Percentiles rank a stretch among this genome's conserved stretches.
Evolutionary conservation across 805 yeast species (phyloP).

Genomic region (Wickerhamiella kurtzmanii): DNA sequence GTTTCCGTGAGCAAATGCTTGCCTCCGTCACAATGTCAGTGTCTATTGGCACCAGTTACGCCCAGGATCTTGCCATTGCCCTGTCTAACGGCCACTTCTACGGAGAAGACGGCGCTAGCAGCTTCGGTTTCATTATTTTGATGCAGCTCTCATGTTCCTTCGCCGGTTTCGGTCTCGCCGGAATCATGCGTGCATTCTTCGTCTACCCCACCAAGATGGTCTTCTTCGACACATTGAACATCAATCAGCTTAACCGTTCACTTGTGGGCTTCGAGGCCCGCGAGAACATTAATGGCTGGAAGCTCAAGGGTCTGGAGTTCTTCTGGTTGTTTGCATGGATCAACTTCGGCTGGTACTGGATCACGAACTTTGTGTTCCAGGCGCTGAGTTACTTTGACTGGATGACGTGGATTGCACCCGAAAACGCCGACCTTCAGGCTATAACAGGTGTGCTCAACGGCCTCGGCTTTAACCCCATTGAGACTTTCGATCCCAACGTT

Average conservation of each 20-base stretch:
- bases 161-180: constrained; percentile 55
- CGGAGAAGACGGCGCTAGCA: constrained; percentile 12
- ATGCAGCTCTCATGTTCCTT: constrained; percentile 43
- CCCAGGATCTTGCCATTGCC: constrained; percentile 21
- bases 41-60: constrained; percentile 17
- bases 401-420: constrained; percentile 44
- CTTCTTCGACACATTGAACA: constrained; percentile 29
- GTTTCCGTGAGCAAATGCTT: constrained; percentile 22
- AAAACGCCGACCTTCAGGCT: constrained; percentile 34
- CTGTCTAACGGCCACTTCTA: constrained; percentile 20
- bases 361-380: constrained; percentile 50
- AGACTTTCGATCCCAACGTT: constrained; percentile 38
- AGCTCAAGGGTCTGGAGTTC: constrained; percentile 36
- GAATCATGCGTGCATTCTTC: constrained; percentile 43
- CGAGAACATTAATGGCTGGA: constrained; percentile 44
- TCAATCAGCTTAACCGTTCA: constrained; percentile 37
- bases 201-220: constrained; percentile 38
- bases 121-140: constrained; percentile 40
- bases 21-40: constrained; percentile 30
- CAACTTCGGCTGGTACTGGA: constrained; percentile 45
- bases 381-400: constrained; percentile 50
- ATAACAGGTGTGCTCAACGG: constrained; percentile 37
- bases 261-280: constrained; percentile 29
- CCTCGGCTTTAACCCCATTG: constrained; percentile 39
- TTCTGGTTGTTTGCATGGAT: constrained; percentile 32